Conservation (phyloP, 352 stramenopile genomes). For the Pythium dissotocum region DNA sequence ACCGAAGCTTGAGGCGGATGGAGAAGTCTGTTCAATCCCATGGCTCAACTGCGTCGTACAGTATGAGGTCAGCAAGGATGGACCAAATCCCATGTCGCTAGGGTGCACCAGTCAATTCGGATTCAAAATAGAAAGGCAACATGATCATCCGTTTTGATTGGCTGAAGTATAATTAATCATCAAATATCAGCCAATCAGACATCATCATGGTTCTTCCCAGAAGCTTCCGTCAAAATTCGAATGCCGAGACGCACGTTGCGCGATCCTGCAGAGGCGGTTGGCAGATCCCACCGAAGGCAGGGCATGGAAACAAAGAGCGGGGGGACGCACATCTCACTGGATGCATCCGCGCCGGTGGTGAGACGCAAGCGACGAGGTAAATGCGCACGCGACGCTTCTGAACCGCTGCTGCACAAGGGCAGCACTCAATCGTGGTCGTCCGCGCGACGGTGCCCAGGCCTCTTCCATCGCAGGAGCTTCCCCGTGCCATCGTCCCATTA, state of each 20-base stretch:
- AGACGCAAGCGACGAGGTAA: not conserved
- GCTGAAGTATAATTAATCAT: not conserved
- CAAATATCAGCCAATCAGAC: not conserved
- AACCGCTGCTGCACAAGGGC: not conserved
- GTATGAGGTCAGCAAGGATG: not conserved
- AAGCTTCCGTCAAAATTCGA: constrained; percentile 1
- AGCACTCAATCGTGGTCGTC: not conserved
- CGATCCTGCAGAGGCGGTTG: not conserved
- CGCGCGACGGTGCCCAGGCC: not conserved
- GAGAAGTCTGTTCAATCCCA: not conserved
- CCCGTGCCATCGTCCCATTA: not conserved
- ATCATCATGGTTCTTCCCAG: not conserved
- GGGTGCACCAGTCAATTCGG: not conserved
- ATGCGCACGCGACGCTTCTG: constrained; percentile 2
- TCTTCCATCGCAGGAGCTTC: not conserved
- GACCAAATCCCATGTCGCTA: not conserved
- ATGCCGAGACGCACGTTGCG: not conserved
- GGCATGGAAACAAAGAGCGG: constrained; percentile 1
- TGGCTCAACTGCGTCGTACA: not conserved
- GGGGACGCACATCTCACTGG: not conserved
- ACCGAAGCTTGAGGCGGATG: not conserved
- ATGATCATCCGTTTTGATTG: not conserved
- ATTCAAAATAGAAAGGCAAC: constrained; percentile 3
- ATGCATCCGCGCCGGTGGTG: not conserved
- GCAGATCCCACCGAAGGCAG: not conserved